Base-by-base conservation (phyloP, 495 filamentous ascomycete species). In the Podospora anserina region DNA sequence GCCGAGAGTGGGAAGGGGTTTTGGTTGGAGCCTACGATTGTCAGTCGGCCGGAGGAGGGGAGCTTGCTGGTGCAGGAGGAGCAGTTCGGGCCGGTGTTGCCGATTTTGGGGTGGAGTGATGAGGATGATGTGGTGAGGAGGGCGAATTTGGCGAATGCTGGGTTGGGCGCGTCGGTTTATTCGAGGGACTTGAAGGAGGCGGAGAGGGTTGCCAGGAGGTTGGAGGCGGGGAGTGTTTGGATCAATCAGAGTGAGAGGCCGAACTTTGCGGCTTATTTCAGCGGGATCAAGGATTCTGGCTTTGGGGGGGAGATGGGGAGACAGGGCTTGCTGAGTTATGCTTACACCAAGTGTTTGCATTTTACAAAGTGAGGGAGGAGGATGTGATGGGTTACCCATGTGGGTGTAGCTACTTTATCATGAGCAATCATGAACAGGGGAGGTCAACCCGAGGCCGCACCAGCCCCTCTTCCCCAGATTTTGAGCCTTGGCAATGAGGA, bases 241-340 rank as follows among this genome's bases (percentile, higher is more conserved):
- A 84, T 89, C 55, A 89, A 89, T 74, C 76, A 75, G 70, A 78
- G 76, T 56, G 84, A 86, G 71, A 61, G 79, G 49, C 80, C 81
- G 7, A 76, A 82, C 68, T 84, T 81, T 60, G 84, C 85, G 67
- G 84, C 82, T 1, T 84, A 84, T 62, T 91, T 91, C 72, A 83
- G 79, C 18, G 89, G 89, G 18, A 84, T 87, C 74, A 90, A 91
- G 81, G 81, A 88, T 68, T 86, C 82, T 67, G 89, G 90, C 1
- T 85, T 89, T 66, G 89, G 89, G 3, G 84, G 84, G 19, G 89
- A 90, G 76, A 86, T 87, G 78, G 85, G 86, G 2, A 77, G 81
- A 66, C 81, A 83, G 64, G 89, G 89, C 2, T 70, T 90, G 69
- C 76, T 87, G 67, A 78, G 78, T n/a, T 91, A 87, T 72, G 82